Conservation (phyloP, 2,329 filamentous ascomycete genomes). For the Ciborinia camelliae region DNA sequence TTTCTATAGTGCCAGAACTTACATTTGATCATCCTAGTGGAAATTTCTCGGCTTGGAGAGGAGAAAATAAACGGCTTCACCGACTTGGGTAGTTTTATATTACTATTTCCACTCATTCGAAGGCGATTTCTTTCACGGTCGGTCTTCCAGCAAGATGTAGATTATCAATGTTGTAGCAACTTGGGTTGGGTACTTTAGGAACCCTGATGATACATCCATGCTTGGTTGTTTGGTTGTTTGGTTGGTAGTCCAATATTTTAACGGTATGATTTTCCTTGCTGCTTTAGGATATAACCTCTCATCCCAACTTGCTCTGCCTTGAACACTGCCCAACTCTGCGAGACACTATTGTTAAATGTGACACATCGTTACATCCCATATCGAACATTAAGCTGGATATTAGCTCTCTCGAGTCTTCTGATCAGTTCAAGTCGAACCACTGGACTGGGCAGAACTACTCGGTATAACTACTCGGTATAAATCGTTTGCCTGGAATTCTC, state of each 20-base stretch:
- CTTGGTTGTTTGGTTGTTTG: not conserved
- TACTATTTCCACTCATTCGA: not conserved
- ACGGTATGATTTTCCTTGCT: no score
- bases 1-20: not conserved
- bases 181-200: no score
- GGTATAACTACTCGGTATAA: not conserved
- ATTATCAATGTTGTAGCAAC: not conserved
- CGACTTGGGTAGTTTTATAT: not conserved
- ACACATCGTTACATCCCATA: not conserved
- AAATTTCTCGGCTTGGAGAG: not conserved
- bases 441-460: not conserved
- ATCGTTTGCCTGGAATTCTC: not conserved
- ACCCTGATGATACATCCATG: not conserved
- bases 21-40: not conserved
- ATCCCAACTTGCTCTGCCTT: not conserved
- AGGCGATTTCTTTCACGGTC: not conserved
- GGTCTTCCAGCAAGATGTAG: not conserved
- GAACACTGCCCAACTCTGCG: not conserved
- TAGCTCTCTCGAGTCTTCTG: not conserved
- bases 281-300: no score
- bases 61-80: not conserved
- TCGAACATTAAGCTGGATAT: not conserved
- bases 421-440: not conserved
- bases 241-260: not conserved
- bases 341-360: not conserved